These are phyloP conservation scores for Moniliella sp. DNA, from an alignment of 1,284 basidiomycete species.

Conservation along the genomic window DNA sequence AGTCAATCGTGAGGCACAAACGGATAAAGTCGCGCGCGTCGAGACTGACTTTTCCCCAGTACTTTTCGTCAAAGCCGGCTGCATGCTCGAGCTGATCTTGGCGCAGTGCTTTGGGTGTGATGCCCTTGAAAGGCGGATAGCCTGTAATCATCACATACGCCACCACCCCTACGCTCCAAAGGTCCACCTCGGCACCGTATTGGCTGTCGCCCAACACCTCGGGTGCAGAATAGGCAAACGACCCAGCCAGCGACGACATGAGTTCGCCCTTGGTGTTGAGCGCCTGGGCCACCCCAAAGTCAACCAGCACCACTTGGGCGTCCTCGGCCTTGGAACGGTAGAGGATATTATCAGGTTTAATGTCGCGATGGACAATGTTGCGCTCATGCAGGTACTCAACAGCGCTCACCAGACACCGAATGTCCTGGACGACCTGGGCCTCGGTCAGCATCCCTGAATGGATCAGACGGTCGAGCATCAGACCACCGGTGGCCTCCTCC, in stretches of 20 bases:
- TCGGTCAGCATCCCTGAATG: constrained; percentile 91
- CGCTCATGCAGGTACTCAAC: constrained; percentile 78
- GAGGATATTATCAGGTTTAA: constrained; percentile 90
- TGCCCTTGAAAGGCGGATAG: constrained; percentile 31
- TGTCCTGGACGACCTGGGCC: constrained; percentile 72
- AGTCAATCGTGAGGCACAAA: constrained; percentile 22
- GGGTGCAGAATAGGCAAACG: constrained; percentile 96
- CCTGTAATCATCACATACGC: constrained; percentile 31
- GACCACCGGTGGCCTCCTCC: constrained; percentile 88
- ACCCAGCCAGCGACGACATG: constrained; percentile 67
- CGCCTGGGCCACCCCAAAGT: constrained; percentile 68
- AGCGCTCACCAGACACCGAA: constrained; percentile 63
- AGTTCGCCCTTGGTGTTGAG: constrained; percentile 77
- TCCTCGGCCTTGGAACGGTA: constrained; percentile 75
- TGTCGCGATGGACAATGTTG: constrained; percentile 77
- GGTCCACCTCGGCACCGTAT: constrained; percentile 81
- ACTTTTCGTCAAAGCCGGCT: constrained; percentile 23
- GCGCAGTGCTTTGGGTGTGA: constrained; percentile 29
- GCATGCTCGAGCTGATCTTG: constrained; percentile 28
- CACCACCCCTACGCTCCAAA: constrained; percentile 39
- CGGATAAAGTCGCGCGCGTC: constrained; percentile 26
- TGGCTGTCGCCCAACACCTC: constrained; percentile 85
- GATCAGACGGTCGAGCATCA: constrained; percentile 93
- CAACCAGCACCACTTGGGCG: constrained; percentile 85
- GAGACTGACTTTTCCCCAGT: constrained; percentile 25